These are phyloP conservation scores for Trichoderma pleuroti DNA, from an alignment of 2,329 filamentous ascomycete species.

Conservation along the genomic window DNA sequence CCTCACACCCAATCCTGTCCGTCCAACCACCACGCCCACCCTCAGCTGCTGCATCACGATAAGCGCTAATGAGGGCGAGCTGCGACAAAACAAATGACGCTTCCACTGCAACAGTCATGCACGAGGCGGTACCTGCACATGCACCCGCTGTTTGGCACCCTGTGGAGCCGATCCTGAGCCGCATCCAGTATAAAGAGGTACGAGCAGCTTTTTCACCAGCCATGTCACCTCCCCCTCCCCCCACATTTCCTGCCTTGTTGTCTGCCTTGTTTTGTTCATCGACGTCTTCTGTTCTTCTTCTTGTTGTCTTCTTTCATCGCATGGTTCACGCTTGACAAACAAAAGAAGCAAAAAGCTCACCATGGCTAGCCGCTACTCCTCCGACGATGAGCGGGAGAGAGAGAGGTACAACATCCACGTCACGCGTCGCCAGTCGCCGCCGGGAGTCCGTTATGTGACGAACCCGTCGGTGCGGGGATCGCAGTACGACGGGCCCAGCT, in stretches of 20 bases:
- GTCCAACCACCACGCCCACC: neutral
- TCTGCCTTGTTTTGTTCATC: neutral
- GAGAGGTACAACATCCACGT: conserved; percentile 46
- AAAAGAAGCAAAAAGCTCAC: neutral
- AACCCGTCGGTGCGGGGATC: conserved; percentile 36
- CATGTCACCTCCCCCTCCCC: neutral
- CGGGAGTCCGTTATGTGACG: conserved; percentile 46
- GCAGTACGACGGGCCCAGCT: conserved; percentile 43
- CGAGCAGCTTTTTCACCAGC: neutral
- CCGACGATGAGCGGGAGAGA: conserved; percentile 47
- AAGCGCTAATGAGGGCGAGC: neutral
- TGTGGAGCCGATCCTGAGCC: conserved; percentile 6
- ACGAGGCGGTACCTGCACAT: conserved; percentile 1
- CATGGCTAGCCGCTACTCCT: conserved; percentile 44
- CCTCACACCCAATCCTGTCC: neutral
- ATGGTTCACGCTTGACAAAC: neutral
- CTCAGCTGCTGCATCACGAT: neutral
- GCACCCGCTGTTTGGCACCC: conserved; percentile 10
- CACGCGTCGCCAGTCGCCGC: conserved; percentile 40
- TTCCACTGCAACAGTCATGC: neutral
- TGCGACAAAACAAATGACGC: neutral
- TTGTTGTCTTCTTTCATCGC: neutral
- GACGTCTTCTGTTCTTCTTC: neutral
- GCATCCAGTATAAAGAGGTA: conserved; percentile 9
- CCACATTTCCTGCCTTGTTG: neutral